A percentile compares a stretch with the other conserved stretches of the same genome.
These are phyloP conservation scores for Rubus idaeus DNA, from an alignment of 306 rosid species.

Conservation along the genomic window DNA sequence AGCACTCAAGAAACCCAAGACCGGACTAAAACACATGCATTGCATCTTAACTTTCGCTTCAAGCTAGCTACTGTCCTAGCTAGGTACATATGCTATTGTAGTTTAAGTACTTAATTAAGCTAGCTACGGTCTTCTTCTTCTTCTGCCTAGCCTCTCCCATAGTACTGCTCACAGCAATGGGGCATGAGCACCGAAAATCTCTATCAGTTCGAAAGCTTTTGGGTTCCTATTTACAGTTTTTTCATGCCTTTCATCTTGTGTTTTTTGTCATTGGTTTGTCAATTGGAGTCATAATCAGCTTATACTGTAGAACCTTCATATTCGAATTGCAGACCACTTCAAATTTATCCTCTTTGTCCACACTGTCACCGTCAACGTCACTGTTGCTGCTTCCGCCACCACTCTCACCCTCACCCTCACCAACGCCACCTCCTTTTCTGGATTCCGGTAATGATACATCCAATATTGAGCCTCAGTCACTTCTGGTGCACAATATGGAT, in stretches of 20 bases:
- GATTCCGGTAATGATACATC: not conserved
- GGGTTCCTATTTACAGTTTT: slow-evolving; percentile 17
- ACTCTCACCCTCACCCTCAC: slow-evolving; percentile 7
- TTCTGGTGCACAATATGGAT: slow-evolving; percentile 37
- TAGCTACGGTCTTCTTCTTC: not conserved
- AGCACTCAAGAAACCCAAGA: not conserved
- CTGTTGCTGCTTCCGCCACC: slow-evolving; percentile 1
- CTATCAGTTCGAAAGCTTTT: slow-evolving; percentile 20
- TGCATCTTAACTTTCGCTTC: slow-evolving; percentile 19
- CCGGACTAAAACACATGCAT: slow-evolving; percentile 28
- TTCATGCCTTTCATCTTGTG: slow-evolving; percentile 27
- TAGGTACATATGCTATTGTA: not conserved
- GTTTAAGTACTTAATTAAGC: not conserved
- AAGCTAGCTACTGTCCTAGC: not conserved
- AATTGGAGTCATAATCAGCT: slow-evolving; percentile 37
- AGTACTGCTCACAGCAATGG: slow-evolving; percentile 20
- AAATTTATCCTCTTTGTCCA: not conserved
- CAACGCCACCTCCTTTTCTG: not conserved
- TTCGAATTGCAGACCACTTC: slow-evolving; percentile 8
- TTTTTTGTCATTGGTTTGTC: slow-evolving; percentile 48
- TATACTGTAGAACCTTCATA: slow-evolving; percentile 30
- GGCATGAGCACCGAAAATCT: slow-evolving; percentile 19
- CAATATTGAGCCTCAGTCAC: slow-evolving; percentile 11
- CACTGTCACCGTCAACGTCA: slow-evolving; percentile 4
- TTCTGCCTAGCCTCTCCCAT: not conserved